Evolutionary conservation across 495 filamentous ascomycete species (phyloP), one percentile per base, ranked within the genome.

Genomic region (Aspergillus funiculosus): DNA sequence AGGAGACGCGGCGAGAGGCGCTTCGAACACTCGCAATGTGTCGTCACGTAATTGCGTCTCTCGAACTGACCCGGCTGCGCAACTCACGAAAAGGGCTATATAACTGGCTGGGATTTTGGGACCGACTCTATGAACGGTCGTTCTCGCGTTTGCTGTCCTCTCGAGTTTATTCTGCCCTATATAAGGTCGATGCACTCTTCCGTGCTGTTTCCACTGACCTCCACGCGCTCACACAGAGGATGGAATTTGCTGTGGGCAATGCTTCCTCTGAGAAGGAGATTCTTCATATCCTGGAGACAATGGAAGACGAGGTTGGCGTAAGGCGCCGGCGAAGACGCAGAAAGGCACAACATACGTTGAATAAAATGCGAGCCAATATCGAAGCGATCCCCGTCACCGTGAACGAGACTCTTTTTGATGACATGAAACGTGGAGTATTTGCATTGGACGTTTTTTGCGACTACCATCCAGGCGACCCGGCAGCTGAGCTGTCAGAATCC

Each of bases 361-460:
- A 48, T 6, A 51, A 47, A 14, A 46, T 59, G 59, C 44, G 55
- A 1, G 28, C 26, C 24, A 45, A 32, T 20, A 48, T 62, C 24
- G 53, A 59, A 36, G 39, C 39, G 1, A 57, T 62, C 14, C 59
- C 56, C 1, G 45, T 62, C 9, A 51, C 46, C 19, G 53, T 62
- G 9, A 45, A 29, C 37, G 43, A 62, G 14, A 51, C 56, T 7
- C 43, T 58, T 6, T 53, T 53, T 26, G 48, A 51, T 11, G 55
- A 59, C 13, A 43, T 62, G 47, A 62, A 62, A 40, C 55, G 59
- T 8, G 53, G 52, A 1, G 34, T 62, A 7, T 62, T 62, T 34
- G 50, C 45, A 8, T 36, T 62, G 11, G 53, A 59, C 32, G 39
- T 51, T 20, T 46, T 41, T 11, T 52, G 59, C 30, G 55, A 62